Evolutionary conservation across 2,329 filamentous ascomycete species (phyloP).

Genomic region (Scleromitrula shiraiana): DNA sequence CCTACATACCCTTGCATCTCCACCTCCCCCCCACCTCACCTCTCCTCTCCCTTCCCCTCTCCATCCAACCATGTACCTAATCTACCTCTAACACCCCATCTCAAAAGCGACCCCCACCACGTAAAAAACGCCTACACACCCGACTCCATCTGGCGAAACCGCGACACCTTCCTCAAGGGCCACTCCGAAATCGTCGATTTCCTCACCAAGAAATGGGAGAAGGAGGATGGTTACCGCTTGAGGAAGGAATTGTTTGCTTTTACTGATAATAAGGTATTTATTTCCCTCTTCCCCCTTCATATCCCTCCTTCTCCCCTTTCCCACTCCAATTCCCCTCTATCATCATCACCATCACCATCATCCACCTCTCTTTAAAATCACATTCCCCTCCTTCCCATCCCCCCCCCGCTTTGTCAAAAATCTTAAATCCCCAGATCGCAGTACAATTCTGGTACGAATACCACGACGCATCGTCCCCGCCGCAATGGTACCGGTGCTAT

Average conservation of each 20-base stretch:
- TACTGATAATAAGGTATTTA: conserved; percentile 49
- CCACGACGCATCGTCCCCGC: conserved; percentile 59
- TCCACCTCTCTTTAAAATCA: too few relatives aligned
- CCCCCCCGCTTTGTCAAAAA: too few relatives aligned
- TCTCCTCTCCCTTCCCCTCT: background rate
- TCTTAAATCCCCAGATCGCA: too few relatives aligned
- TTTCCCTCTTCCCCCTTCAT: too few relatives aligned
- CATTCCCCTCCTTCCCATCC: too few relatives aligned
- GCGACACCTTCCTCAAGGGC: conserved; percentile 60
- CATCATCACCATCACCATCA: too few relatives aligned
- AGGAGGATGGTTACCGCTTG: conserved; percentile 63
- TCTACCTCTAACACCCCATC: too few relatives aligned
- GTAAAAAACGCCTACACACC: conserved; percentile 68
- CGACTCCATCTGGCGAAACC: conserved; percentile 75
- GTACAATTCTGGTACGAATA: conserved; percentile 78
- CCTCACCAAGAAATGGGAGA: conserved; percentile 64
- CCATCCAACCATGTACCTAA: too few relatives aligned
- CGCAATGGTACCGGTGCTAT: conserved; percentile 83
- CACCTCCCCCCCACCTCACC: background rate
- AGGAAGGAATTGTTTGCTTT: conserved; percentile 82
- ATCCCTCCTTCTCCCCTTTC: too few relatives aligned
- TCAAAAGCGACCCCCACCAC: conserved; percentile 50
- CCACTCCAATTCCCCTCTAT: too few relatives aligned
- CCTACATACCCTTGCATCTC: background rate
- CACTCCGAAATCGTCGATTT: conserved; percentile 61